Conservation (phyloP, 1,284 basidiomycete genomes). For the Tilletia indica region DNA sequence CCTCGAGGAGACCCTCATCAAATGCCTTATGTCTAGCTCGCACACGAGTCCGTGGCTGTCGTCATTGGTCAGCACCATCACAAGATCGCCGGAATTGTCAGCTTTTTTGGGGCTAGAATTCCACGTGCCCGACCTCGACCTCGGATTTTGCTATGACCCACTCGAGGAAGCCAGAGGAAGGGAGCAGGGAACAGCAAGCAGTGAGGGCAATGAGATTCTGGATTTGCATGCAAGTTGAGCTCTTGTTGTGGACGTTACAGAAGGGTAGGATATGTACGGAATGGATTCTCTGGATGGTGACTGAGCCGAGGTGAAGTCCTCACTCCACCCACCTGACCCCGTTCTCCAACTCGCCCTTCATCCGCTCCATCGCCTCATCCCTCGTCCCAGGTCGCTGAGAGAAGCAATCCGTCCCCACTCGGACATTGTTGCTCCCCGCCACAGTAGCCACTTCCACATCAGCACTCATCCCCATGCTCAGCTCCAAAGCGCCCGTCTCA, state of each 20-base stretch:
- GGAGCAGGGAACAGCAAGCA: too few relatives aligned
- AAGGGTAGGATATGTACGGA: too few relatives aligned
- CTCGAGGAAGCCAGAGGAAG: too few relatives aligned
- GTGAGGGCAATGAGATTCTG: too few relatives aligned
- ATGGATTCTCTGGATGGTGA: too few relatives aligned
- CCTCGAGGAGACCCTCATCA: background rate
- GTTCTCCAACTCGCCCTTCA: conserved; percentile 40
- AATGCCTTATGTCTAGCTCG: background rate
- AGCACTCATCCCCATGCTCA: conserved; percentile 98
- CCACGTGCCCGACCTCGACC: conserved; percentile 2
- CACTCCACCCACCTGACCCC: conserved; percentile 7
- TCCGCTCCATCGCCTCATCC: conserved; percentile 42
- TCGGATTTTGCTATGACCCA: background rate
- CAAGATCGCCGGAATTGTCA: conserved; percentile 2
- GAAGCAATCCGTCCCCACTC: conserved; percentile 90
- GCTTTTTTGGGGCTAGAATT: background rate
- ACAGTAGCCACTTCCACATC: conserved; percentile 85
- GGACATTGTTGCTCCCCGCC: conserved; percentile 80
- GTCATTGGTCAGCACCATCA: conserved; percentile 2
- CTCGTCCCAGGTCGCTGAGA: conserved; percentile 60
- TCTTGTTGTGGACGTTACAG: too few relatives aligned
- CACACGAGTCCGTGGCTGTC: background rate
- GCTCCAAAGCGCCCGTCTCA: conserved; percentile 64
- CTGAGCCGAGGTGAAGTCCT: background rate
- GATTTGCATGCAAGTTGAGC: background rate